Conservation (phyloP, 1,139 yeast genomes). For the Kodamaea derodonti region DNA sequence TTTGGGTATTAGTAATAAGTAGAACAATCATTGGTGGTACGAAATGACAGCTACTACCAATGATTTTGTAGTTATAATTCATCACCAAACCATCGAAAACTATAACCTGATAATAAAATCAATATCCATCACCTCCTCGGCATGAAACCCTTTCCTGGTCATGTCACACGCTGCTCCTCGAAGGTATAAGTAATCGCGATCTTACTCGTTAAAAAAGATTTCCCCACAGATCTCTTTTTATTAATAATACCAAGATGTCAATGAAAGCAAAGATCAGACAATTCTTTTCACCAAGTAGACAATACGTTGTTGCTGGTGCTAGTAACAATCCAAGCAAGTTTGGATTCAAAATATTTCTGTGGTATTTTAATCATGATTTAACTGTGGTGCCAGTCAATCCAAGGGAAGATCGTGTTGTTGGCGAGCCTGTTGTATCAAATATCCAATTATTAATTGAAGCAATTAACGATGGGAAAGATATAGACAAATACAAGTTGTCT, state of each 20-base stretch:
- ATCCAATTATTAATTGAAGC: conserved; percentile 31
- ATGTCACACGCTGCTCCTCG: no score
- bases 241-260: conserved; percentile 23
- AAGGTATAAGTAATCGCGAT: no score
- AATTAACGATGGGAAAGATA: conserved; percentile 18
- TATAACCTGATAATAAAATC: no score
- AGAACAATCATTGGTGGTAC: no score
- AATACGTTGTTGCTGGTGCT: conserved; percentile 74
- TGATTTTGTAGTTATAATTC: no score
- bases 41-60: no score
- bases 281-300: conserved; percentile 52
- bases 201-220: no score
- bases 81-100: no score
- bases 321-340: conserved; percentile 61
- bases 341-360: conserved; percentile 64
- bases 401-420: conserved; percentile 43
- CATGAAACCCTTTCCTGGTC: no score
- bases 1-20: no score
- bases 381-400: conserved; percentile 71
- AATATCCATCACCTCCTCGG: no score
- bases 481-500: conserved; percentile 25
- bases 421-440: conserved; percentile 35
- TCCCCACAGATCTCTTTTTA: no score
- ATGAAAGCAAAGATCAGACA: conserved; percentile 36
- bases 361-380: conserved; percentile 60